phyloP scores from a whole-genome alignment of 73 alveolate species.

The Symbiodinium natans region DNA sequence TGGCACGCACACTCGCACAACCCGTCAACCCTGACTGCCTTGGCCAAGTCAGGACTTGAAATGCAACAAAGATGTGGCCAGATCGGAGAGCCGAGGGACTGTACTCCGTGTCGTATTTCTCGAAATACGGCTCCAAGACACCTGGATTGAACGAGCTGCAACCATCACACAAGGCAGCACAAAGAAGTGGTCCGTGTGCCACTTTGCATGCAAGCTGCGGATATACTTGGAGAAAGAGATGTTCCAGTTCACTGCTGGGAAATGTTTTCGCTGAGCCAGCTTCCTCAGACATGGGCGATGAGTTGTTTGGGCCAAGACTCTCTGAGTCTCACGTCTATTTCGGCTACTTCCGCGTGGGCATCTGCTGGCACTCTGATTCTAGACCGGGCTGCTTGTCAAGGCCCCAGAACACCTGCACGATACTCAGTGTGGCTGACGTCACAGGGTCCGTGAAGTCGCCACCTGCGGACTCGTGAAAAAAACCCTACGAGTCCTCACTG shows the following conservation, averaged over 20 bases:
- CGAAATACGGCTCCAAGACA: constrained; percentile 97
- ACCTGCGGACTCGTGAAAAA: constrained; percentile 95
- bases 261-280: constrained; percentile 99
- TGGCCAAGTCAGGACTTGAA: too few species aligned
- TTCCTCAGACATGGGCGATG: constrained; percentile 95
- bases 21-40: background rate
- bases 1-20: background rate
- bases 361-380: too few species aligned
- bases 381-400: constrained; percentile 58
- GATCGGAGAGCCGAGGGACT: constrained; percentile 54
- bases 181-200: too few species aligned
- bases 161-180: too few species aligned
- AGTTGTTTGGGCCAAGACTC: too few species aligned
- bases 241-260: constrained; percentile 99
- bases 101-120: constrained; percentile 98
- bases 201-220: constrained; percentile 96
- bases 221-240: constrained; percentile 99
- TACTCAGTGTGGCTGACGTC: constrained; percentile 98
- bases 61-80: too few species aligned
- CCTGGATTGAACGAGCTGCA: background rate
- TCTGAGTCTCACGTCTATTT: too few species aligned
- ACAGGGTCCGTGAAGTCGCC: constrained; percentile 99
- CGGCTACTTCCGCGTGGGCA: too few species aligned
- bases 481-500: too few species aligned
- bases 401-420: constrained; percentile 97